Conservation (phyloP, 345 rosid species). For the Barbarea vulgaris region DNA sequence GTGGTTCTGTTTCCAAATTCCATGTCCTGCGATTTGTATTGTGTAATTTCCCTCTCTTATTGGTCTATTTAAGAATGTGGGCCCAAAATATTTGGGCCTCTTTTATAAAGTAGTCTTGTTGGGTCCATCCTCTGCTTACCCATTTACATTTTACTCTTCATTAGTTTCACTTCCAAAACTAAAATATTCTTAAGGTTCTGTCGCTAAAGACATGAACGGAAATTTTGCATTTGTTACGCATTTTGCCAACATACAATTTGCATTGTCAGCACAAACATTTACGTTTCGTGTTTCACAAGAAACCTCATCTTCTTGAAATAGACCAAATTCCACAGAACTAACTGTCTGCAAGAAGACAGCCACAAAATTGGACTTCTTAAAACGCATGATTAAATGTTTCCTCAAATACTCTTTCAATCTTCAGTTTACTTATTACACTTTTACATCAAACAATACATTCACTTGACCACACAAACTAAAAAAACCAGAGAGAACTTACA, state of each 20-base stretch:
- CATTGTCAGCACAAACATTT: conserved; percentile 22
- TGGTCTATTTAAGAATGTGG: not conserved
- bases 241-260: conserved; percentile 24
- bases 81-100: not conserved
- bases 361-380: conserved; percentile 18
- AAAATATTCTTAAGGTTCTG: not conserved
- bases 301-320: conserved; percentile 2
- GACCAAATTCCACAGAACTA: not conserved
- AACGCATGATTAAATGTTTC: conserved; percentile 10
- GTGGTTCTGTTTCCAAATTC: not conserved
- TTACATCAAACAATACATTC: conserved; percentile 12
- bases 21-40: not conserved
- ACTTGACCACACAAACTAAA: not conserved
- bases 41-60: not conserved
- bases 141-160: not conserved
- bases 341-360: conserved; percentile 20
- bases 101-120: not conserved
- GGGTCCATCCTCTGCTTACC: not conserved
- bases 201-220: conserved; percentile 36
- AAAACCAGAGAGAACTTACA: not conserved
- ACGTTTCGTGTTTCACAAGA: conserved; percentile 15
- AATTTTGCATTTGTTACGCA: conserved; percentile 16
- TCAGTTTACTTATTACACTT: conserved; percentile 8
- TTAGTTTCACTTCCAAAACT: too few species aligned
- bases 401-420: conserved; percentile 20